Conservation (phyloP, 768 basidiomycete species). For the Trametes elegans region DNA sequence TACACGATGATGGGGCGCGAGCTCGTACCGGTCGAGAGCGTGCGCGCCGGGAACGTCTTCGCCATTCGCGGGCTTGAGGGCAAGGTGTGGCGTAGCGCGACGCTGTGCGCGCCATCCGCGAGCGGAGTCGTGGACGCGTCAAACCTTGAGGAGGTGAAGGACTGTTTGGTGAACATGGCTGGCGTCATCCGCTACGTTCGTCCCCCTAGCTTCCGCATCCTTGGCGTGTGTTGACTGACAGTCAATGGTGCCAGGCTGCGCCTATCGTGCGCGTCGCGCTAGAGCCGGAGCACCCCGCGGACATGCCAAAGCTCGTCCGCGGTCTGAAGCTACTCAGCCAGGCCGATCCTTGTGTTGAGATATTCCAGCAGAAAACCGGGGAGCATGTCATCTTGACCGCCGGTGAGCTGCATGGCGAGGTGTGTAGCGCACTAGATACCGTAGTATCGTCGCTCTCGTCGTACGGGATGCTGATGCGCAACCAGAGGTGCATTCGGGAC, state of each 20-base stretch:
- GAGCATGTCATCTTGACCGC: conserved; percentile 97
- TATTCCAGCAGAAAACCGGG: conserved; percentile 94
- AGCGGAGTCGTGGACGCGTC: conserved; percentile 37
- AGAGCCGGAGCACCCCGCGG: conserved; percentile 77
- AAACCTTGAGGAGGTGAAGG: conserved; percentile 36
- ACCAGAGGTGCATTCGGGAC: conserved; percentile 91
- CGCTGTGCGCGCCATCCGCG: conserved; percentile 70
- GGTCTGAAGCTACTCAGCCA: conserved; percentile 90
- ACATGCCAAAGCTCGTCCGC: conserved; percentile 85
- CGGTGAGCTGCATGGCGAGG: conserved; percentile 95
- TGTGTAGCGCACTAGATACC: no score
- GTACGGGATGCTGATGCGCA: background rate
- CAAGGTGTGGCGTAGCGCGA: conserved; percentile 87
- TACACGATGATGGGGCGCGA: conserved; percentile 99
- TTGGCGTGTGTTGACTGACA: background rate
- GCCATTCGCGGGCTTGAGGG: conserved; percentile 89
- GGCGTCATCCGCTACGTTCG: conserved; percentile 63
- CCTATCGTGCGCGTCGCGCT: conserved; percentile 96
- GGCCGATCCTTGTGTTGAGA: conserved; percentile 96
- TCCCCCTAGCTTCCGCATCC: no score
- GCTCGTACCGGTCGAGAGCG: conserved; percentile 76
- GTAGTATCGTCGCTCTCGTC: background rate
- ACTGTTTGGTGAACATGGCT: conserved; percentile 79
- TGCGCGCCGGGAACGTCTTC: conserved; percentile 92
- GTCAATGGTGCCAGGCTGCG: conserved; percentile 48